Evolutionary conservation across 2,329 filamentous ascomycete genomes (phyloP), one percentile per base, ranked within the genome.

Genomic region (Stachybotrys chlorohalonatus): DNA sequence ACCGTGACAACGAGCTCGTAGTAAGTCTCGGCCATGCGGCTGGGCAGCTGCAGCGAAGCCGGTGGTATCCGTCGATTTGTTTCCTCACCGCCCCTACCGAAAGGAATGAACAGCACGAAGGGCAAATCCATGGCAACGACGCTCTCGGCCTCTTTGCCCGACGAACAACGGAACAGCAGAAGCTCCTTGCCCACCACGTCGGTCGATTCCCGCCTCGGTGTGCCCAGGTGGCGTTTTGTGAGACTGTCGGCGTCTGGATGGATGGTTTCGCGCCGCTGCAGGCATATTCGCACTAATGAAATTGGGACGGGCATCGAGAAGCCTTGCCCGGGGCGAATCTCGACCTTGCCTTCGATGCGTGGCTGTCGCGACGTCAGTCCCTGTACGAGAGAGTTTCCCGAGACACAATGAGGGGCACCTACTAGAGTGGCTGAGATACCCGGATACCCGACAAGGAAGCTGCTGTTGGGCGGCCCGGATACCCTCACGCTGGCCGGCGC

Each of bases 391-490:
- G n/a, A n/a, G n/a, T n/a, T n/a, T n/a, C n/a, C n/a, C n/a, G 30
- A 42, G 46, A 17, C 7, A 57, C 49, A 58, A 60, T 58, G 51
- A 49, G 55, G 54, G 49, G 55, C 16, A 49, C 90, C 75, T 81
- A 96, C 92, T 83, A 96, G 74, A 45, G 94, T 99, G 66, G 94
- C 94, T 54, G 93, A 96, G 72, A 99, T 97, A 63, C 94, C 94
- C 54, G 94, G 94, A 73, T 97, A 99, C 64, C 94, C 94, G 63
- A 97, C 90, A 60, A 97, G 81, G 70, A 96, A 96, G 75, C 89
- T 94, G 75, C 90, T 94, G 75, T 99, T 99, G 64, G 94, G 92
- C 69, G 92, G 92, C 69, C 94, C 94, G 63, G 91, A 95, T 75
- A 99, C 91, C 81, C 94, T 88, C 77, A 99, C 94, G 73, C 66